Base-by-base conservation (phyloP, 148 eudicot genomes). In the Simmondsia chinensis region DNA sequence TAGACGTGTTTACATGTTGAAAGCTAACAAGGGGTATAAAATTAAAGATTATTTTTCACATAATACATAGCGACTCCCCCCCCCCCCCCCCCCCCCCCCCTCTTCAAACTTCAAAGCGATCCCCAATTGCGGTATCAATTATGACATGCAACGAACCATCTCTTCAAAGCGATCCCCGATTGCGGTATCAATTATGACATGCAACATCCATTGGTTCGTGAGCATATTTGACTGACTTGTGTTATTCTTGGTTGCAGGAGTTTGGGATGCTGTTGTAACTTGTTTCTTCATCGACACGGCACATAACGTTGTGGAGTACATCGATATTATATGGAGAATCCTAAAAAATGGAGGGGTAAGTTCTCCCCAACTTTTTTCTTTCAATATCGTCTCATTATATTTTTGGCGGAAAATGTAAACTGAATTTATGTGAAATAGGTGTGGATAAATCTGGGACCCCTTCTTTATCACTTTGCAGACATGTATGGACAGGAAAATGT, bases 281-380 rank as follows among this genome's bases (percentile, higher is more conserved):
- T 93, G 99, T 69, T 93, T 93, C 72, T 93, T 93, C 69, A 60
- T 93, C 47, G 99, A 86, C 56, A 86, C 99, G 15, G 99, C 99
- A 22, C 99, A 93, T 56, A 93, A 93, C 57, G 53, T 93, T 26
- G 83, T 80, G 13, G 94, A 86, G 56, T 93, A 93, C 73, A 82
- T 93, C 35, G 94, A 86, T 53, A 70, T 80, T 42, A 86, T 93
- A 43, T 93, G 84, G 49, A 82, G 70, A 65, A 73, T 93, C 57
- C 89, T 93, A 54, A 93, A 75, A 69, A 84, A 77, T 41, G 96
- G 91, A 13, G 99, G 99, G 33, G 99, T 91, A 75, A 77, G 94
- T 30, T 50, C n/a, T 20, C 59, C 42, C 33, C 26, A 14, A n/a
- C 9, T 26, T 42, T 2, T 53, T 49, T 52, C 19, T 20, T 11